Evolutionary conservation across 768 basidiomycete genomes (phyloP), one percentile per base, ranked within the genome.

Genomic region (Hericium coralloides): DNA sequence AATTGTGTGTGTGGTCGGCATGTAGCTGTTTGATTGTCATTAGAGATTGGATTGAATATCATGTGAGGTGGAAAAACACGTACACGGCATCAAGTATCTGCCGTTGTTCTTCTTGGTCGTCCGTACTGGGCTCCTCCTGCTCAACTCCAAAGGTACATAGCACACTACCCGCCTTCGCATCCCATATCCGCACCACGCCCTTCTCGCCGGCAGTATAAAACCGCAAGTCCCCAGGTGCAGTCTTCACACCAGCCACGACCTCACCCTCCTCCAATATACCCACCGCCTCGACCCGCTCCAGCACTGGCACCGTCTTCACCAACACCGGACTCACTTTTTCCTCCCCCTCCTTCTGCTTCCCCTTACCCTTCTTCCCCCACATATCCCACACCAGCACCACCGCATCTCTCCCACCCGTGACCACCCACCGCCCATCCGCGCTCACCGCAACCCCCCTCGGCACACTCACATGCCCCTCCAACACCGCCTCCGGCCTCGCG

Each of bases 391-490:
- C 76, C 51, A 98, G 72, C 18, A 92, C 88, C 1, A 98, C 93
- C 8, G 92, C 86, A 70, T 99, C 97, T 57, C 97, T 76, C 25
- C 95, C 95, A 15, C 92, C 95, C 57, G 86, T 93, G 57, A 98
- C 74, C 22, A 97, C 79, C 87, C 89, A 95, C 65, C 83, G 83
- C 12, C 95, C 95, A 67, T 98, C 94, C 7, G 69, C 67, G 4
- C 89, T 88, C 22, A 94, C 82, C 64, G 89, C 92, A 39, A 98
- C 76, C 7, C 92, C 94, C 56, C 97, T 78, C 10, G 95, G 94
- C 38, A 98, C 95, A 38, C 91, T 94, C 43, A 90, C 89, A 69
- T 99, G 97, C 0, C 95, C 97, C 64, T 98, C 95, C 17, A 99
- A 75, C n/a, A 95, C 78, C 12, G 84, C 84, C 57, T 86, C 74